Percentiles rank a stretch among this genome's conserved stretches.
Evolutionary conservation across 441 rosid species (phyloP).

Genomic region (Sinapis alba): DNA sequence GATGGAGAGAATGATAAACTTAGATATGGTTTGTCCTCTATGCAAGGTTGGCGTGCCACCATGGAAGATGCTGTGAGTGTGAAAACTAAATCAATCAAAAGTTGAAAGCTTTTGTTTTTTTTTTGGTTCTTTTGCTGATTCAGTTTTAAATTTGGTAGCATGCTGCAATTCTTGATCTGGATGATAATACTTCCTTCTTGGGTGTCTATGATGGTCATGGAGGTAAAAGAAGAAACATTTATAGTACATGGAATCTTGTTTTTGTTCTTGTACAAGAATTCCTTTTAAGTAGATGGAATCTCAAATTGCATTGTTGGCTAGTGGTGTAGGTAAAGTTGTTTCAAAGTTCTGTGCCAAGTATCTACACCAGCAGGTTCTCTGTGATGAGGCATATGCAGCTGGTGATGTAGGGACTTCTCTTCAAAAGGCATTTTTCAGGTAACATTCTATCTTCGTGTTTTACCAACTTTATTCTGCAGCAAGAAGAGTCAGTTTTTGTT

Average conservation of each 20-base stretch:
- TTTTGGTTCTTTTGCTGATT: background rate
- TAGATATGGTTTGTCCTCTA: constrained; percentile 89
- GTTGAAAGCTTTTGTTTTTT: constrained; percentile 3
- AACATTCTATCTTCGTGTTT: background rate
- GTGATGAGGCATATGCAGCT: constrained; percentile 55
- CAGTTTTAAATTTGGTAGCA: constrained; percentile 49
- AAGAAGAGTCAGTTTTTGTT: background rate
- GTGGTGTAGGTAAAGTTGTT: constrained; percentile 61
- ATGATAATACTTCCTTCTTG: constrained; percentile 79
- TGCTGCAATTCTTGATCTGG: constrained; percentile 83
- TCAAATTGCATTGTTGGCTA: constrained; percentile 7
- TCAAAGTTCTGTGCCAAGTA: constrained; percentile 72
- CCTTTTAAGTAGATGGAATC: background rate
- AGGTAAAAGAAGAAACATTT: constrained; percentile 44
- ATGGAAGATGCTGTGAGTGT: constrained; percentile 99
- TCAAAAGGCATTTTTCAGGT: constrained; percentile 62
- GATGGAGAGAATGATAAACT: constrained; percentile 81
- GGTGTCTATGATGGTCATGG: constrained; percentile 99
- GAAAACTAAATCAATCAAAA: background rate
- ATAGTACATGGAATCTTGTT: constrained; percentile 7
- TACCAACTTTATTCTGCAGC: background rate
- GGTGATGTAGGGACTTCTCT: constrained; percentile 59
- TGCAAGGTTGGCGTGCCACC: constrained; percentile 99
- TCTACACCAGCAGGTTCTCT: constrained; percentile 64
- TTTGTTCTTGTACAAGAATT: background rate